Evolutionary conservation across 202 grass and related monocot genomes (phyloP).

Genomic region (Panicum virgatum): DNA sequence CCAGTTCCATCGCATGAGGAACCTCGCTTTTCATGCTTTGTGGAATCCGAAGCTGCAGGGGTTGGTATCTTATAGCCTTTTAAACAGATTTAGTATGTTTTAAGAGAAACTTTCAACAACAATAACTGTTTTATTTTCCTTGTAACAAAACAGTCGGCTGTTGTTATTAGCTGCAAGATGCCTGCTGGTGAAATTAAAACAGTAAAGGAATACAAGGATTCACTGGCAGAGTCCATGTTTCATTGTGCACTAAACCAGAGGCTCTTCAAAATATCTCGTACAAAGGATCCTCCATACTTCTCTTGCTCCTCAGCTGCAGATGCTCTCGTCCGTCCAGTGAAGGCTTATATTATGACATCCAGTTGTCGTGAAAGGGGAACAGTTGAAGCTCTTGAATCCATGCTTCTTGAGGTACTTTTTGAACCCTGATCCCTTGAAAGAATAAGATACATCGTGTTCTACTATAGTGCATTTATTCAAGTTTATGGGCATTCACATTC

Average conservation of each 20-base stretch:
- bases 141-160: constrained; percentile 78
- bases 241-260: constrained; percentile 97
- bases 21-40: constrained; percentile 97
- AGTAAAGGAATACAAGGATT: constrained; percentile 90
- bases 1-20: constrained; percentile 82
- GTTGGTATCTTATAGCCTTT: constrained; percentile 50
- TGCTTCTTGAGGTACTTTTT: constrained; percentile 92
- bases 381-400: constrained; percentile 87
- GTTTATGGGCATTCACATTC: not conserved
- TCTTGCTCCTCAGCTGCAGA: constrained; percentile 96
- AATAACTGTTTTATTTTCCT: constrained; percentile 25
- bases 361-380: constrained; percentile 92
- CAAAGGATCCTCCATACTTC: constrained; percentile 85
- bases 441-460: constrained; percentile 14
- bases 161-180: constrained; percentile 97
- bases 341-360: constrained; percentile 98
- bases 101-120: not conserved
- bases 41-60: constrained; percentile 98
- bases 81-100: not conserved
- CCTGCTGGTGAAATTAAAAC: constrained; percentile 79
- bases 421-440: constrained; percentile 30
- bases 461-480: not conserved
- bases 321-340: constrained; percentile 76
- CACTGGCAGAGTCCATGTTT: constrained; percentile 92
- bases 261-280: constrained; percentile 93